A percentile compares a stretch with the other conserved stretches of the same genome.
phyloP scores from a whole-genome alignment of 2,329 filamentous ascomycete genomes.

The Sporothrix humicola region DNA sequence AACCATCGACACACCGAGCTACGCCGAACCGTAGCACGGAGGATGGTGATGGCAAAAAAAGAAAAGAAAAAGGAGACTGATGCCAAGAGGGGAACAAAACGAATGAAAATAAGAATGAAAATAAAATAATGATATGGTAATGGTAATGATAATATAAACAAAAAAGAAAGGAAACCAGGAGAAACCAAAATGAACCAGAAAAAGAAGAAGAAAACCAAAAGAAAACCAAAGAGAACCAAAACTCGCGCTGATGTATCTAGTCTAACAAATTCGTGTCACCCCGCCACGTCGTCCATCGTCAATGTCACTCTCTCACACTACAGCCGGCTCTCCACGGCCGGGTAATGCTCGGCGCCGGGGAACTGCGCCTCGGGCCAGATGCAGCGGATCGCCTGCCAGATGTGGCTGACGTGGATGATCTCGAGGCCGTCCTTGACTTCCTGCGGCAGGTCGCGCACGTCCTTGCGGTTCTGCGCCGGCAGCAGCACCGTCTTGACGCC shows the following conservation, averaged over 20 bases:
- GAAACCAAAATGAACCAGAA: not conserved
- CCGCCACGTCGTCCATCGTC: not conserved
- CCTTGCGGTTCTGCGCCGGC: conserved; percentile 87
- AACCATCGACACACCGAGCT: not conserved
- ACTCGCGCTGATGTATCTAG: conserved; percentile 17
- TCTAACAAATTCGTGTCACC: conserved; percentile 21
- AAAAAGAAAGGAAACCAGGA: not conserved
- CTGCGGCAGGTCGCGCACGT: conserved; percentile 85
- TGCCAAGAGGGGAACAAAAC: not conserved
- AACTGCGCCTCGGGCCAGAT: conserved; percentile 92
- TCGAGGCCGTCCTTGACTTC: conserved; percentile 87
- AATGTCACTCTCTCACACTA: conserved; percentile 57
- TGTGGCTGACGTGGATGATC: conserved; percentile 89
- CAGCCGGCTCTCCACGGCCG: conserved; percentile 78
- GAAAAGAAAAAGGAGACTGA: not conserved
- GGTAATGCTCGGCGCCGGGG: conserved; percentile 71
- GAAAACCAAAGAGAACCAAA: not conserved
- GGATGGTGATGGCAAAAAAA: not conserved
- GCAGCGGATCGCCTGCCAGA: conserved; percentile 89
- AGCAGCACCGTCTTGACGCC: conserved; percentile 94
- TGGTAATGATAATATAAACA: not conserved
- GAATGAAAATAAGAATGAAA: not conserved
- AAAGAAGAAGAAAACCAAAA: not conserved
- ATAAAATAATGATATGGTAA: conserved; percentile 1
- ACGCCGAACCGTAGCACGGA: conserved; percentile 16